Evolutionary conservation across 495 filamentous ascomycete species (phyloP).

Genomic region (Parathielavia appendiculata): DNA sequence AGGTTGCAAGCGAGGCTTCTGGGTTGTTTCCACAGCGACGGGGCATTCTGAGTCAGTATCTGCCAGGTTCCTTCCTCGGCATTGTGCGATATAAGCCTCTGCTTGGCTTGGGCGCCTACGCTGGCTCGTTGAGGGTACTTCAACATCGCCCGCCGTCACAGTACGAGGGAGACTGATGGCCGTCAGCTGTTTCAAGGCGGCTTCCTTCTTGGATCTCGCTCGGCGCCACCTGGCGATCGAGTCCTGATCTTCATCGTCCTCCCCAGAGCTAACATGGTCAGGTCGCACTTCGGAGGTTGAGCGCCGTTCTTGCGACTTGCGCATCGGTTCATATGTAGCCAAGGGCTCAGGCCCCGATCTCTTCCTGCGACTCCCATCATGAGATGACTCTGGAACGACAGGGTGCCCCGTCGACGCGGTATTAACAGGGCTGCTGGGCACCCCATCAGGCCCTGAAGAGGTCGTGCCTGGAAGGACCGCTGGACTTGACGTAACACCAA

Average conservation of each 20-base stretch:
- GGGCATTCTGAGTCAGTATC: constrained; percentile 21
- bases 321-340: constrained; percentile 33
- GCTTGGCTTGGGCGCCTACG: constrained; percentile 20
- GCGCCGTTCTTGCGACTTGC: constrained; percentile 33
- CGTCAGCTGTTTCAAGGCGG: constrained; percentile 34
- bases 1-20: constrained; percentile 18
- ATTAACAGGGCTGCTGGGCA: constrained; percentile 20
- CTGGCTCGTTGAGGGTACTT: constrained; percentile 38
- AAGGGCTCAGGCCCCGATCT: constrained; percentile 26
- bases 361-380: constrained; percentile 10
- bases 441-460: constrained; percentile 11
- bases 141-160: constrained; percentile 28
- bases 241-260: constrained; percentile 28
- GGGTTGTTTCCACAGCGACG: constrained; percentile 34
- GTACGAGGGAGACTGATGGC: constrained; percentile 35
- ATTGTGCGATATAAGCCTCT: constrained; percentile 23
- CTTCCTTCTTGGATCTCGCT: constrained; percentile 32
- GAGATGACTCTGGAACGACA: constrained; percentile 29
- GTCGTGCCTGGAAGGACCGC: constrained; percentile 23
- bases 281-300: constrained; percentile 14
- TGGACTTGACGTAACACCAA: constrained; percentile 35
- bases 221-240: constrained; percentile 17
- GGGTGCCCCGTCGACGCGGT: constrained; percentile 15
- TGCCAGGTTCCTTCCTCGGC: constrained; percentile 9
- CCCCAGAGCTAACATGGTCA: constrained; percentile 6